Percentiles rank a stretch among this genome's conserved stretches.
These are phyloP conservation scores for Aureobasidium mangrovei DNA, from an alignment of 2,329 filamentous ascomycete species.

Conservation along the genomic window DNA sequence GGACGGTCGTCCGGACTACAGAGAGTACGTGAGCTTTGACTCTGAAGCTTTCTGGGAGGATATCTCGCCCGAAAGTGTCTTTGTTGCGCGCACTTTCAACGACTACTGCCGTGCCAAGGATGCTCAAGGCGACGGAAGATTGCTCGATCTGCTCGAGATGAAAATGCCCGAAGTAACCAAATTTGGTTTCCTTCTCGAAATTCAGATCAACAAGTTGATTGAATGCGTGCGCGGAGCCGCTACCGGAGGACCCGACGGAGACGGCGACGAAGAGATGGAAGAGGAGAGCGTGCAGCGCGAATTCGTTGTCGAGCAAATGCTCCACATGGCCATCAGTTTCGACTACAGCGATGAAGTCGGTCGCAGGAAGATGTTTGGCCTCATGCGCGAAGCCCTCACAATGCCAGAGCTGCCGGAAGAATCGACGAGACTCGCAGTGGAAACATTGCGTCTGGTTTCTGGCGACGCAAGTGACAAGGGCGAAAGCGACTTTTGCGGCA, in stretches of 20 bases:
- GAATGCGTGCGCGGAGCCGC: constrained; percentile 52
- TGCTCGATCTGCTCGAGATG: constrained; percentile 71
- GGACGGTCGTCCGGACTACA: constrained; percentile 80
- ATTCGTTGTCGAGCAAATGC: constrained; percentile 89
- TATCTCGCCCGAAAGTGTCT: constrained; percentile 74
- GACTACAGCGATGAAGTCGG: constrained; percentile 98
- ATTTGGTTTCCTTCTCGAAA: constrained; percentile 76
- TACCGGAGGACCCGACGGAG: constrained; percentile 36
- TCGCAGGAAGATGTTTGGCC: constrained; percentile 86
- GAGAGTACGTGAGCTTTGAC: constrained; percentile 62
- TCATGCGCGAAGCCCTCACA: constrained; percentile 77
- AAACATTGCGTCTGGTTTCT: constrained; percentile 75
- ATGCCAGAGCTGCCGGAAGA: constrained; percentile 85
- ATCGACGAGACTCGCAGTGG: constrained; percentile 77
- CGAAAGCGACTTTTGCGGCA: constrained; percentile 73
- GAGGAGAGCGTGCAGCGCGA: constrained; percentile 84
- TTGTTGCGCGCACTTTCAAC: constrained; percentile 87
- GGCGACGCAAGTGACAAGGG: constrained; percentile 62
- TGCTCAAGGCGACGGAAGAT: constrained; percentile 52
- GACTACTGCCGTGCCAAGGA: constrained; percentile 63
- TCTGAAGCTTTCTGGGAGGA: constrained; percentile 68
- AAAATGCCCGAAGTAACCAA: constrained; percentile 93
- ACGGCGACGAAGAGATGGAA: constrained; percentile 56
- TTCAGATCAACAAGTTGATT: constrained; percentile 63
- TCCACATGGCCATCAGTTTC: constrained; percentile 82